Evolutionary conservation across 2,329 filamentous ascomycete genomes (phyloP).

Genomic region (Macroventuria anomochaeta): DNA sequence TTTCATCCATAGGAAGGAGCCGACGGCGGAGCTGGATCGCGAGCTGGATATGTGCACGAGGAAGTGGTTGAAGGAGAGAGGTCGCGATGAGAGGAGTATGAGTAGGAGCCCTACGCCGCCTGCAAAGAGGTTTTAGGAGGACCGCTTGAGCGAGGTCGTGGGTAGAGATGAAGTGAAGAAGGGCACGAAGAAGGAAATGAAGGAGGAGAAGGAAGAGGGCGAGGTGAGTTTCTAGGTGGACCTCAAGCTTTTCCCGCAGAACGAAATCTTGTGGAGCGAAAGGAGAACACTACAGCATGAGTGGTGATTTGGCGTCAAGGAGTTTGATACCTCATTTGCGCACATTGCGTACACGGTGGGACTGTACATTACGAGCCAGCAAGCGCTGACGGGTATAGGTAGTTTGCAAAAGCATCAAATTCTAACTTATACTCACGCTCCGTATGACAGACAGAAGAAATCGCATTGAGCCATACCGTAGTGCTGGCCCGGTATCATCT

Average conservation of each 20-base stretch:
- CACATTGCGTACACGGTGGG: constrained; percentile 15
- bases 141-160: constrained; percentile 55
- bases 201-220: not conserved
- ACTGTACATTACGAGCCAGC: constrained; percentile 21
- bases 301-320: constrained; percentile 19
- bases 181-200: not conserved
- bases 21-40: constrained; percentile 82
- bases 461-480: constrained; percentile 4
- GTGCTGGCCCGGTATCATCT: constrained; percentile 16
- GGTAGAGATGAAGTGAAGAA: constrained; percentile 57
- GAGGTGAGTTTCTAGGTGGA: not conserved
- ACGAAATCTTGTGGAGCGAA: not conserved
- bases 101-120: constrained; percentile 86
- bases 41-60: constrained; percentile 89
- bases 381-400: constrained; percentile 4
- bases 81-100: constrained; percentile 81
- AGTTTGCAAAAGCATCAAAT: constrained; percentile 2
- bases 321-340: constrained; percentile 27
- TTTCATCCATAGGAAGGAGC: constrained; percentile 98
- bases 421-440: not conserved
- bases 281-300: constrained; percentile 1
- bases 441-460: constrained; percentile 4
- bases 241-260: not conserved
- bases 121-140: constrained; percentile 53
- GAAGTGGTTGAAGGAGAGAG: constrained; percentile 91